Base-by-base conservation (phyloP, 306 rosid genomes). In the Dicorynia guianensis region DNA sequence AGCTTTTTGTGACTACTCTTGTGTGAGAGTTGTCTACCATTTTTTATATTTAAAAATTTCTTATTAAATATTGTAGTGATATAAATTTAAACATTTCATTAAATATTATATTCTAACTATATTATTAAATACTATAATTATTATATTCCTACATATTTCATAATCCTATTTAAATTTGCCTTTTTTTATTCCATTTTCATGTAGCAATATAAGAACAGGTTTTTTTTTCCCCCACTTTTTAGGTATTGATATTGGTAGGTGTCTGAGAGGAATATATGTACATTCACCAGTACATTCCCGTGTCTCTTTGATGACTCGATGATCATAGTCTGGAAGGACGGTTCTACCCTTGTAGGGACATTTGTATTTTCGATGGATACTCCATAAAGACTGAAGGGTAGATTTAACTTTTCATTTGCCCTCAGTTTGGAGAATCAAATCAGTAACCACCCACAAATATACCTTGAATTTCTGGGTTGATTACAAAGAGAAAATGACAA, bases 401-500 rank as follows among this genome's bases (percentile, higher is more conserved):
- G 75, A 73, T 76, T 0, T 40, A 84, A 67, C 85, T 60, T 84
- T 81, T 19, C 62, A 19, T 3, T 20, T 52, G 63, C 63, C 67
- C 82, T 34, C 38, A 50, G 42, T 65, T 55, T 33, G 78, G 63
- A 69, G 74, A 72, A 67, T 72, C 76, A 73, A 66, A 75, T 77
- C 11, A 68, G 6, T 63, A 59, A 81, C 58, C 76, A 52, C 71
- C 78, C 76, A 76, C 77, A 85, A 60, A 75, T 59, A 81, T 43
- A 62, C 79, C 87, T 81, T 73, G 65, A 78, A 66, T 76, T 62
- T 76, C 76, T 19, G 33, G 73, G 52, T 70, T 59, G 73, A 77
- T 83, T 76, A 76, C 68, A 69, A 71, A 63, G 69, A 73, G 83
- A 48, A 76, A 81, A 83, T 76, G 86, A 82, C 70, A 71, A 55